Percentiles rank a stretch among this genome's conserved stretches.
phyloP scores from a whole-genome alignment of 257 asterid species.

The Perilla frutescens region DNA sequence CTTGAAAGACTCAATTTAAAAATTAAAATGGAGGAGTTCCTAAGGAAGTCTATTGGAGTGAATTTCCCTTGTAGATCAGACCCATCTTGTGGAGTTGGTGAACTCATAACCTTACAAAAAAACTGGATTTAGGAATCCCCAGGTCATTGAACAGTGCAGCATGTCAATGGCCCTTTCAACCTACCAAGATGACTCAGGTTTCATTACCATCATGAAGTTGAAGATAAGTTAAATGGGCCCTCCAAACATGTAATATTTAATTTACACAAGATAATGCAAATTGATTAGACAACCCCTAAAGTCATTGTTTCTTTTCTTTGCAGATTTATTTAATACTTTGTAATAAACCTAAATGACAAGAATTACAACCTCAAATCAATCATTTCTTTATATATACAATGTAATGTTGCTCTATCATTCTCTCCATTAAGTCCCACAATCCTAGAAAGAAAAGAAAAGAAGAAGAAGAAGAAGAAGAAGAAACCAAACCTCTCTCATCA shows the following conservation, averaged over 20 bases:
- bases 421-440: slow-evolving; percentile 34
- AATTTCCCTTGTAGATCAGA: no score
- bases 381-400: slow-evolving; percentile 30
- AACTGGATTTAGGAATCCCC: background rate
- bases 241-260: slow-evolving; percentile 25
- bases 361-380: slow-evolving; percentile 26
- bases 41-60: no score
- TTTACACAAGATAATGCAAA: slow-evolving; percentile 44
- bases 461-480: no score
- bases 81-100: no score
- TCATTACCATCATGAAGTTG: slow-evolving; percentile 46
- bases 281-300: slow-evolving; percentile 51
- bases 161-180: background rate
- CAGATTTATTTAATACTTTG: slow-evolving; percentile 14
- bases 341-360: slow-evolving; percentile 26
- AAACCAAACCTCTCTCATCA: background rate
- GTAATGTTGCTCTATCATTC: slow-evolving; percentile 34
- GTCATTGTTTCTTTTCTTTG: background rate
- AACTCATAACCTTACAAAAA: no score
- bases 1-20: background rate
- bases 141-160: background rate
- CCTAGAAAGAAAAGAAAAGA: background rate
- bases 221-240: slow-evolving; percentile 73
- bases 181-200: slow-evolving; percentile 39
- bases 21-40: no score